Evolutionary conservation across 805 yeast species (phyloP).

Genomic region (Metschnikowia aberdeeniae): DNA sequence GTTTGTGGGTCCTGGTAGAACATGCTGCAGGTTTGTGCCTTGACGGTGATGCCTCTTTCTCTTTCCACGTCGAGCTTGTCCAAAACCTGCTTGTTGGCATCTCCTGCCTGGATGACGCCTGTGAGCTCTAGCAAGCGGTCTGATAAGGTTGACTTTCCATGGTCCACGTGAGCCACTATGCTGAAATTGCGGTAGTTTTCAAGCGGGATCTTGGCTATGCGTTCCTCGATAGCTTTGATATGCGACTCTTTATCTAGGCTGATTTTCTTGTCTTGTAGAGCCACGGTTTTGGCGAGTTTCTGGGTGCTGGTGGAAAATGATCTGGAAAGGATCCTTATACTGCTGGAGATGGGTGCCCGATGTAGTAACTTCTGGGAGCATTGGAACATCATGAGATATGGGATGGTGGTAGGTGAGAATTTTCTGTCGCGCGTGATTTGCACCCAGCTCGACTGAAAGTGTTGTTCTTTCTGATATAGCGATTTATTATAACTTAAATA

Average conservation of each 20-base stretch:
- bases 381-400: background rate
- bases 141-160: conserved; percentile 82
- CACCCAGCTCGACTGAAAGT: conserved; percentile 1
- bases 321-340: background rate
- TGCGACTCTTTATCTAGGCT: conserved; percentile 31
- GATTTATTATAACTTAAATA: too few relatives aligned
- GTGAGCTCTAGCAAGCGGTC: conserved; percentile 86
- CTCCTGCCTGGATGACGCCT: conserved; percentile 76
- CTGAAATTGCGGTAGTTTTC: conserved; percentile 85
- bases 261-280: conserved; percentile 24
- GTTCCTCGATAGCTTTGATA: conserved; percentile 39
- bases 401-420: background rate
- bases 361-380: background rate
- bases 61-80: conserved; percentile 92
- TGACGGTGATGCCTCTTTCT: conserved; percentile 94
- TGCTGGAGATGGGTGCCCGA: background rate
- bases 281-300: conserved; percentile 12
- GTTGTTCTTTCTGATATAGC: too few relatives aligned
- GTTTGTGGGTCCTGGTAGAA: conserved; percentile 57
- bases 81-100: conserved; percentile 69
- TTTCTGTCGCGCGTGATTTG: conserved; percentile 1
- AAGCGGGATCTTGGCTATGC: conserved; percentile 76
- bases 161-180: conserved; percentile 95
- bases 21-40: conserved; percentile 97
- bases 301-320: background rate